These are phyloP conservation scores for Penicillium samsonianum DNA, from an alignment of 495 filamentous ascomycete species.

Conservation along the genomic window DNA sequence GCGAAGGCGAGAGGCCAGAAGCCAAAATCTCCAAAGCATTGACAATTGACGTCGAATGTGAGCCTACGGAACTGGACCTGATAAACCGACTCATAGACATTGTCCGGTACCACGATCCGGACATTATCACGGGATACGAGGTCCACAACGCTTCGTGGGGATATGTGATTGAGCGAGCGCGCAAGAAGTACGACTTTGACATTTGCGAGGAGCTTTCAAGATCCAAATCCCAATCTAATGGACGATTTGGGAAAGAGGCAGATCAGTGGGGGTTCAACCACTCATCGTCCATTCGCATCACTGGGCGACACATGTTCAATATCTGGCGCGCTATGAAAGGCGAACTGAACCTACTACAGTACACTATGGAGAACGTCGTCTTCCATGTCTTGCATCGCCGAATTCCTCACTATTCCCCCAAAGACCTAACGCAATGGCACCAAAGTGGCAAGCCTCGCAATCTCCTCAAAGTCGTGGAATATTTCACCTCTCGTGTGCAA, in stretches of 20 bases:
- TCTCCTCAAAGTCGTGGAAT: slow-evolving; percentile 72
- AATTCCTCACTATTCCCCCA: slow-evolving; percentile 83
- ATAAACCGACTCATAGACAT: slow-evolving; percentile 82
- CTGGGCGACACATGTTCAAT: slow-evolving; percentile 93
- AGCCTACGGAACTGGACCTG: slow-evolving; percentile 78
- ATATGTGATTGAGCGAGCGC: slow-evolving; percentile 88
- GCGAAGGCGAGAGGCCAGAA: slow-evolving; percentile 47
- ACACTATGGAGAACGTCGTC: slow-evolving; percentile 95
- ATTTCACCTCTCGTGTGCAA: slow-evolving; percentile 75
- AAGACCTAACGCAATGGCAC: slow-evolving; percentile 81
- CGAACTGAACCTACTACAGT: slow-evolving; percentile 87
- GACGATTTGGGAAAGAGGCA: slow-evolving; percentile 79
- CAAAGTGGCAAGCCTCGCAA: slow-evolving; percentile 64
- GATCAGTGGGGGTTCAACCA: slow-evolving; percentile 93
- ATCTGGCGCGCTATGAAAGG: slow-evolving; percentile 95
- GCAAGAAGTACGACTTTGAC: slow-evolving; percentile 83
- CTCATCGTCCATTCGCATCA: slow-evolving; percentile 82
- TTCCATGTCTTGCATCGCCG: slow-evolving; percentile 91
- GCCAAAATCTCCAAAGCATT: slow-evolving; percentile 50
- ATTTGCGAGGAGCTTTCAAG: slow-evolving; percentile 88
- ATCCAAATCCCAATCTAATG: slow-evolving; percentile 77
- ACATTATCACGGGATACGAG: slow-evolving; percentile 94
- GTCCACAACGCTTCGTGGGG: slow-evolving; percentile 94
- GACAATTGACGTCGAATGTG: slow-evolving; percentile 65
- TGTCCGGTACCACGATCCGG: slow-evolving; percentile 81